Percentiles rank a stretch among this genome's conserved stretches.
Conservation (phyloP, 495 filamentous ascomycete species). For the Evansstolkia leycettana region DNA sequence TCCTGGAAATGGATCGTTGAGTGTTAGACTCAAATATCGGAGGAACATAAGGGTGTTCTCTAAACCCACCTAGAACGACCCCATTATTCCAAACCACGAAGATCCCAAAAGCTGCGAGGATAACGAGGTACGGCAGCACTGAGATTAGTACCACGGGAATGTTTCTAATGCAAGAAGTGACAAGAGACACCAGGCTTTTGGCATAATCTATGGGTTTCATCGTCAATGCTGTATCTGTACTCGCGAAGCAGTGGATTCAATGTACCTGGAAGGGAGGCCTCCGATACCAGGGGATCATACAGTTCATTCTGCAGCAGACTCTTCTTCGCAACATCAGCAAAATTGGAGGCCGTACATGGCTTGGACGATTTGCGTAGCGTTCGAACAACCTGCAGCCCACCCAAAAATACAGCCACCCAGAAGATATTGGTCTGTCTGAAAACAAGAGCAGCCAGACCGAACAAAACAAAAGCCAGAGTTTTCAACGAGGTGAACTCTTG, state of each 20-base stretch:
- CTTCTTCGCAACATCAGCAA: conserved; percentile 15
- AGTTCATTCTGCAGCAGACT: conserved; percentile 42
- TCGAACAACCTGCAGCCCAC: conserved; percentile 55
- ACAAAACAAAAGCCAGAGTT: conserved; percentile 31
- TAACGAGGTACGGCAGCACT: conserved; percentile 53
- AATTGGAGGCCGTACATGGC: conserved; percentile 10
- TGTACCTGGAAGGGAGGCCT: conserved; percentile 48
- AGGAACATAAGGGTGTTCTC: not conserved
- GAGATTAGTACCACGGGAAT: conserved; percentile 31
- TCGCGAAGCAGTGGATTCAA: no score
- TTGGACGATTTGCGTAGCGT: conserved; percentile 18
- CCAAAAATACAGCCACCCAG: conserved; percentile 82
- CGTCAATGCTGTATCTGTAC: conserved; percentile 18
- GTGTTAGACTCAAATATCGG: not conserved
- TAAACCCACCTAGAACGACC: conserved; percentile 66
- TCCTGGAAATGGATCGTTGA: conserved; percentile 26
- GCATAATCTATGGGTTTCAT: conserved; percentile 38
- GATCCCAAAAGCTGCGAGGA: conserved; percentile 54
- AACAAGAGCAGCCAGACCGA: conserved; percentile 49
- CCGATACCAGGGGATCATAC: conserved; percentile 51
- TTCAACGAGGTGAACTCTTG: conserved; percentile 6
- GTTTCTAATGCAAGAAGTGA: conserved; percentile 40
- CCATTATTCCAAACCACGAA: conserved; percentile 83
- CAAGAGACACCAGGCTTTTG: conserved; percentile 46
- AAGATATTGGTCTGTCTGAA: conserved; percentile 95